Percentiles rank a stretch among this genome's conserved stretches.
phyloP scores from a whole-genome alignment of 2,329 filamentous ascomycete species.

The Chrysosporium queenslandicum region DNA sequence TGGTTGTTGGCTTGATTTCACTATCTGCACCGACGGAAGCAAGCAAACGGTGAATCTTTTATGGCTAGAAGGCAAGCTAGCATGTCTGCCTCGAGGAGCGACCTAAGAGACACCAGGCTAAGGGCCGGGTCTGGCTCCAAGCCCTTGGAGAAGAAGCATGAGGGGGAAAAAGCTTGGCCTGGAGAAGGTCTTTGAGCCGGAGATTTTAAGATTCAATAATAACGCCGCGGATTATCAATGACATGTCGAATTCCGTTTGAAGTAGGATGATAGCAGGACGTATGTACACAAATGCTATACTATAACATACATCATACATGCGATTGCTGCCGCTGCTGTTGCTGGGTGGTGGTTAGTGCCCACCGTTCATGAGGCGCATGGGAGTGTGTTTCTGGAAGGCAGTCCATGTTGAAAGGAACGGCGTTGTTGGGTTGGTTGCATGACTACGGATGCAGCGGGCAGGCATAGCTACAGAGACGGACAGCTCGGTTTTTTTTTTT shows the following conservation, averaged over 20 bases:
- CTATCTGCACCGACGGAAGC: too few species aligned
- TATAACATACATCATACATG: too few species aligned
- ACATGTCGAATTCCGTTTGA: background rate
- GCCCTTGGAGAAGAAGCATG: background rate
- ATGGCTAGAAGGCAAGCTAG: too few species aligned
- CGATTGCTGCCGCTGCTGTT: too few species aligned
- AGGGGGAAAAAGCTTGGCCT: background rate
- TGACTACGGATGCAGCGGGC: background rate
- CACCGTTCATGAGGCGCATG: background rate
- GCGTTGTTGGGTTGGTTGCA: background rate
- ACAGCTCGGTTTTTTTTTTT: too few species aligned
- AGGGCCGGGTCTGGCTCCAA: background rate
- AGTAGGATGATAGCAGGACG: too few species aligned
- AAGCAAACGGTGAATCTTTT: too few species aligned
- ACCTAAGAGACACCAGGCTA: background rate
- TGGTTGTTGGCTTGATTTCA: too few species aligned
- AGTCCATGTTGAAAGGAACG: background rate
- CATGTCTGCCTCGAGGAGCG: too few species aligned
- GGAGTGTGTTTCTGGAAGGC: constrained; percentile 1
- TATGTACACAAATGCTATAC: too few species aligned
- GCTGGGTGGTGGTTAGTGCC: too few species aligned
- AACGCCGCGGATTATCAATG: background rate
- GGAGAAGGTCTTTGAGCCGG: background rate
- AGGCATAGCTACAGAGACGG: too few species aligned
- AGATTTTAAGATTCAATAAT: constrained; percentile 2